Conservation (phyloP, 768 basidiomycete species). For the Kwoniella dejecticola region DNA sequence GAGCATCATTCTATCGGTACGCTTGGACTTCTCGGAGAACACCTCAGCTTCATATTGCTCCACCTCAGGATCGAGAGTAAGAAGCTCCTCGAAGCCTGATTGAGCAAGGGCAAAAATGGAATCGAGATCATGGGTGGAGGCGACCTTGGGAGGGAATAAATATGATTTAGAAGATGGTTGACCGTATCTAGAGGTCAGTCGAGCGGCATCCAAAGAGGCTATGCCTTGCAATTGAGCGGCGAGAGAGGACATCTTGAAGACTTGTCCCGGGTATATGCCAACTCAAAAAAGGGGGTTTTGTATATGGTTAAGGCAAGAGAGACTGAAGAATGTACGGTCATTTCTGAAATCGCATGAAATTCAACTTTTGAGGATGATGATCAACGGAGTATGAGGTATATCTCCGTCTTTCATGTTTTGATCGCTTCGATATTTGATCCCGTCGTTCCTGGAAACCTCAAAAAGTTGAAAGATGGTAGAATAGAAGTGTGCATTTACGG, state of each 20-base stretch:
- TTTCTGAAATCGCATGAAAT: neutral
- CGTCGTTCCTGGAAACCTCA: slow-evolving; percentile 1
- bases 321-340: neutral
- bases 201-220: slow-evolving; percentile 73
- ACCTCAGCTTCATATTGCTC: slow-evolving; percentile 67
- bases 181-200: slow-evolving; percentile 67
- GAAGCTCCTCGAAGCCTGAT: slow-evolving; percentile 75
- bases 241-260: slow-evolving; percentile 61
- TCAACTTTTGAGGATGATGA: slow-evolving; percentile 11
- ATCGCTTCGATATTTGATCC: neutral
- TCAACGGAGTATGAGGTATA: slow-evolving; percentile 4
- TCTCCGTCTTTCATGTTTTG: neutral
- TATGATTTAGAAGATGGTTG: slow-evolving; percentile 69
- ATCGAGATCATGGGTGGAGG: slow-evolving; percentile 83
- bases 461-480: slow-evolving; percentile 6
- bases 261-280: slow-evolving; percentile 20
- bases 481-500: too few species aligned
- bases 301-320: neutral
- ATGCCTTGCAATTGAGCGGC: slow-evolving; percentile 77
- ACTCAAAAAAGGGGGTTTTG: neutral
- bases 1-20: slow-evolving; percentile 75
- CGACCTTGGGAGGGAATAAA: slow-evolving; percentile 79
- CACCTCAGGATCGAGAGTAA: slow-evolving; percentile 65
- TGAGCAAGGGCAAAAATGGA: slow-evolving; percentile 76
- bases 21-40: slow-evolving; percentile 77